phyloP scores from a whole-genome alignment of 2,329 filamentous ascomycete genomes.

The Penicillium brevicompactum region DNA sequence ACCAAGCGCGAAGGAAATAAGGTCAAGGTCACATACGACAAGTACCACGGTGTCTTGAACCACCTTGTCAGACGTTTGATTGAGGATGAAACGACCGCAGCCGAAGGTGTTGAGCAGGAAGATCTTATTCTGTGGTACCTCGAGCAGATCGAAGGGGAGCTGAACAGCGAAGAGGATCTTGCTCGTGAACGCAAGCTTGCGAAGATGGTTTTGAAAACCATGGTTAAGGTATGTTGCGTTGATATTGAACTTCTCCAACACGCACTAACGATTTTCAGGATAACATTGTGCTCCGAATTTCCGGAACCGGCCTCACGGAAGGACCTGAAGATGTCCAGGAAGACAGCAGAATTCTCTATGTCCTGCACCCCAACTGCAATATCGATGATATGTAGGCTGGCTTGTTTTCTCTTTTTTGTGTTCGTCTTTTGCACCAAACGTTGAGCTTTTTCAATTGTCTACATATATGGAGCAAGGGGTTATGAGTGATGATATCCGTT shows the following conservation, averaged over 20 bases:
- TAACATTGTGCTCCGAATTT: constrained; percentile 60
- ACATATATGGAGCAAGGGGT: constrained; percentile 28
- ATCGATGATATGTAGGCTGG: constrained; percentile 66
- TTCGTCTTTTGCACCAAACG: constrained; percentile 15
- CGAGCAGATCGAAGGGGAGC: constrained; percentile 82
- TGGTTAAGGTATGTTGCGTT: constrained; percentile 76
- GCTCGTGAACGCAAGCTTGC: constrained; percentile 72
- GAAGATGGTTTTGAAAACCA: constrained; percentile 86
- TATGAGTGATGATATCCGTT: constrained; percentile 38
- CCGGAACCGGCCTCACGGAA: constrained; percentile 87
- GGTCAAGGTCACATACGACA: constrained; percentile 92
- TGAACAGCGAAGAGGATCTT: constrained; percentile 79
- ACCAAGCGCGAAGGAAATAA: constrained; percentile 55
- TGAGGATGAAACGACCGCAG: constrained; percentile 73
- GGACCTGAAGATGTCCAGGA: constrained; percentile 60
- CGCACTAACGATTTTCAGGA: constrained; percentile 45
- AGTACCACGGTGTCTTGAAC: constrained; percentile 90
- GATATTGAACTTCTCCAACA: neutral
- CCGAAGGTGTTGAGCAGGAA: constrained; percentile 83
- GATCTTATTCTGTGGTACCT: constrained; percentile 86
- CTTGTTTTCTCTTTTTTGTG: constrained; percentile 12
- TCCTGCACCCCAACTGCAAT: constrained; percentile 91
- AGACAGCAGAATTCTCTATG: constrained; percentile 68
- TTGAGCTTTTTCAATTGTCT: constrained; percentile 27
- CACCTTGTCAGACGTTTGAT: constrained; percentile 79